Evolutionary conservation across 1,139 yeast species (phyloP), one percentile per base, ranked within the genome.

Genomic region (Kurtzmaniella quercitrusa): DNA sequence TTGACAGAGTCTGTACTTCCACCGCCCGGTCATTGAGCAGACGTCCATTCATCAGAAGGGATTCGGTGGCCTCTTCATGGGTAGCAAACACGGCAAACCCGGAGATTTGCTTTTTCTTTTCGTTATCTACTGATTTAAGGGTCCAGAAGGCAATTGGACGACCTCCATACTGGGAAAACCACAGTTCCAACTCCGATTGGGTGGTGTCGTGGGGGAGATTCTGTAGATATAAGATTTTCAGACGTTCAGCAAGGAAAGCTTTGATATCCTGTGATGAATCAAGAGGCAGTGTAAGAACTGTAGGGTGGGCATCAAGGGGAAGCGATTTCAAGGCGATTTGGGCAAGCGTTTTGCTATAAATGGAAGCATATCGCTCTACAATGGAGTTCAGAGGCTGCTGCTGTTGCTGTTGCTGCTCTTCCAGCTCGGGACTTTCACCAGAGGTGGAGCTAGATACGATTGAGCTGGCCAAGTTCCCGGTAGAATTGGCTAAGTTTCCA

Each of bases 81-180:
- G 85, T 75, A 2, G 84, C 75, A 60, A 90, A 90, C 10, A 89
- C 85, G 1, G 88, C 95, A 72, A 89, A 91, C 1, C 97, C 97
- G 4, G 86, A 72, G 10, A 75, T 66, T 2, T 76, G 66, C 46
- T 69, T 68, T 39, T 21, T 29, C 15, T 17, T 31, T 14, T 33
- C 37, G n/a, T 29, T 14, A 10, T 66, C 64, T 44, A 54, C 61
- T n/a, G 44, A 25, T 56, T 84, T 83, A 44, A 90, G 70, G 1
- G 94, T 82, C 96, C 96, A 89, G 58, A 89, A 87, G 7, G 96
- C 94, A 41, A 87, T 75, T 1, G 96, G 95, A 40, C 93, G 74
- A 3, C 89, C 85, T 2, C 95, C 95, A 58, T 77, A 83, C 58
- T 86, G 95, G 3, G 90, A 81, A 58, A 89, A 89, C 96, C 97